Evolutionary conservation across 2,329 filamentous ascomycete genomes (phyloP).

Genomic region (Paraphoma chrysanthemicola): DNA sequence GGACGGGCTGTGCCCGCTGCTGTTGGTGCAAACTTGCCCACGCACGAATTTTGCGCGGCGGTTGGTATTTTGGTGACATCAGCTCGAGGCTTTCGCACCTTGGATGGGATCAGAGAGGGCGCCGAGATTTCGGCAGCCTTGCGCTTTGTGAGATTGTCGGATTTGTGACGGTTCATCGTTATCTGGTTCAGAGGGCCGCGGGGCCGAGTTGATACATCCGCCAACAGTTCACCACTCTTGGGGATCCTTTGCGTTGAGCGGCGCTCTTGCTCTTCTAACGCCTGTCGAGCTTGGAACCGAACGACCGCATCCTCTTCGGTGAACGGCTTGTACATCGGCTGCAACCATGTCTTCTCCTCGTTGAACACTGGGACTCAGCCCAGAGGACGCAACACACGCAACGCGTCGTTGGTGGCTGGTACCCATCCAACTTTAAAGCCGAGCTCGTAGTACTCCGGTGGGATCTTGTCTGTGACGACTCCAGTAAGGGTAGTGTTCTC

Average conservation of each 20-base stretch:
- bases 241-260: neutral
- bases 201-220: neutral
- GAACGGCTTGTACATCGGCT: conserved; percentile 8
- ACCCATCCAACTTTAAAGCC: neutral
- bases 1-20: neutral
- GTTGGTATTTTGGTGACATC: neutral
- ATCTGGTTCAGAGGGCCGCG: neutral
- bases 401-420: conserved; percentile 3
- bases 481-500: neutral
- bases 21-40: neutral
- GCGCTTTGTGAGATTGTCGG: neutral
- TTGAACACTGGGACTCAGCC: neutral
- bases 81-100: neutral
- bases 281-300: neutral
- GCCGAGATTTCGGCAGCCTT: neutral
- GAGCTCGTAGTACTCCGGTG: neutral
- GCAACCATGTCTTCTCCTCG: conserved; percentile 5
- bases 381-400: conserved; percentile 3
- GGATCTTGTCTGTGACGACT: neutral
- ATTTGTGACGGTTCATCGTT: neutral
- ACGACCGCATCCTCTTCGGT: conserved; percentile 7
- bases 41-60: too few relatives aligned
- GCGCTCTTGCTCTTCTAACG: neutral
- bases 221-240: neutral
- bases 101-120: neutral